Evolutionary conservation across 1,284 basidiomycete genomes (phyloP), one percentile per base, ranked within the genome.

Genomic region (Apiotrichum gamsii): DNA sequence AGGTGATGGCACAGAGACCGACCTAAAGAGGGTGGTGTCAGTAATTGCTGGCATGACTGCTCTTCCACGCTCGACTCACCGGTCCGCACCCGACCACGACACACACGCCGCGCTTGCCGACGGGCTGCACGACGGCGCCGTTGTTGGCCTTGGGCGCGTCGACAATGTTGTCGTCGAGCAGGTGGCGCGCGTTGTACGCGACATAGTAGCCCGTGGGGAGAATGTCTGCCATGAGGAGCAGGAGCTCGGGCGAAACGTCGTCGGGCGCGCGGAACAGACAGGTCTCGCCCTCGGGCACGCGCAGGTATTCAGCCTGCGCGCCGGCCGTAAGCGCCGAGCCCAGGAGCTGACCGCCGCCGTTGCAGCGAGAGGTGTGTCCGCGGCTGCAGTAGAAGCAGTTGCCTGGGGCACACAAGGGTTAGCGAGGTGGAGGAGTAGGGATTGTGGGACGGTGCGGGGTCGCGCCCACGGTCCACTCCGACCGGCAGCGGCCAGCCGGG

Each of bases 301-400:
- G 80, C 2, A 89, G 78, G 65, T 85, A 94, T 69, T 91, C 87
- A 0, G 88, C 89, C 74, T 94, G 90, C 2, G 82, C 87, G 13
- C 90, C 90, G 9, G 84, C 81, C 0, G 88, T 78, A 6, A 69
- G 61, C 0, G 84, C 82, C 19, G 80, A 81, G 30, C 52, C 49
- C 14, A 46, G 45, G 6, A 48, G 46, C 8, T 38, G 28, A 4
- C 48, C 48, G 51, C 82, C 72, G 2, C 77, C 74, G 19, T 33
- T 39, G 66, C 90, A 93, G 39, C 90, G 78, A 25, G 80, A 82
- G 2, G 87, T 90, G 65, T 83, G 84, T 21, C 83, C 84, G 24
- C 83, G 66, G 3, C 81, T 77, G 65, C 89, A 93, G 58, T 81
- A 83, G 50, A 59, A 65, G 57, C 60, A 66, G 11, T 43, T 32